phyloP scores from a whole-genome alignment of 1,284 basidiomycete species.

The Retiboletus fuscus region DNA sequence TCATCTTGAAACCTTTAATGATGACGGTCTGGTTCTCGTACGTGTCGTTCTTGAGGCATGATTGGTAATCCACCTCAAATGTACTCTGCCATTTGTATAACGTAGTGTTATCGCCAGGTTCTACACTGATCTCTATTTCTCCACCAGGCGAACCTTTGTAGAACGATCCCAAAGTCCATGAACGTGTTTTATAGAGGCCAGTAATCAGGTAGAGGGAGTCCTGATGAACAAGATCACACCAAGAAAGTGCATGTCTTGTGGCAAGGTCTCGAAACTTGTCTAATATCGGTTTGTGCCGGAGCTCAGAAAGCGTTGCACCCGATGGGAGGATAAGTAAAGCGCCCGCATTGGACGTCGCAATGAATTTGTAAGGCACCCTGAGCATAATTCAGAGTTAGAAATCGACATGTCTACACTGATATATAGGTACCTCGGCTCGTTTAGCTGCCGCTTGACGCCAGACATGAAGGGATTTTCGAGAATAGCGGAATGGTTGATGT shows the following conservation, averaged over 20 bases:
- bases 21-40: constrained; percentile 12
- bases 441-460: neutral
- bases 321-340: constrained; percentile 27
- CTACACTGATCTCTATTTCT: neutral
- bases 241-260: constrained; percentile 3
- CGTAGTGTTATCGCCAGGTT: neutral
- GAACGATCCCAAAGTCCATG: constrained; percentile 26
- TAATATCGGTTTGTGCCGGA: neutral
- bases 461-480: neutral
- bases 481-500: neutral
- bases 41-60: neutral
- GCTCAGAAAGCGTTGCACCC: constrained; percentile 9
- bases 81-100: neutral
- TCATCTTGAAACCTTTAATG: constrained; percentile 15
- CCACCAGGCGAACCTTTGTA: neutral
- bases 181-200: constrained; percentile 15
- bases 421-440: neutral
- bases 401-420: too few relatives aligned
- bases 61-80: neutral
- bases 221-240: constrained; percentile 2
- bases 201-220: constrained; percentile 23
- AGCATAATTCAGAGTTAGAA: neutral
- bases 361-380: constrained; percentile 17
- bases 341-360: constrained; percentile 1
- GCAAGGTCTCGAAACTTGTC: constrained; percentile 15